Evolutionary conservation across 1,284 basidiomycete genomes (phyloP), one percentile per base, ranked within the genome.

Genomic region (Malassezia sp.): DNA sequence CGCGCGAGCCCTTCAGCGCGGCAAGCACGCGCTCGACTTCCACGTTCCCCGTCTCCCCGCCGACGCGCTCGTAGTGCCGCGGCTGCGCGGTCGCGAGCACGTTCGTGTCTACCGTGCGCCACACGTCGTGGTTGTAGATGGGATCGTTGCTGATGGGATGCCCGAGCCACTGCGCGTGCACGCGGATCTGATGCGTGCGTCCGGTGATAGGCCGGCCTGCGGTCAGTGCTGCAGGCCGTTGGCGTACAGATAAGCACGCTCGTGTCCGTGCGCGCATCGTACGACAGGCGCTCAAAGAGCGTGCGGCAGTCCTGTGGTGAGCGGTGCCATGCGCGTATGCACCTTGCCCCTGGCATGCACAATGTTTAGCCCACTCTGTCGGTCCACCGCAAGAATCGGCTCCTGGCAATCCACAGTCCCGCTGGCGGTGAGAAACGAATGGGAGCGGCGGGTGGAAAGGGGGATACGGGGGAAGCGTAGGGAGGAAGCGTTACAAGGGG

Each of bases 111-210:
- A 61, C 56, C 20, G 59, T 47, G 24, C 42, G 42, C 67, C 67
- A 70, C n/a, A 68, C 54, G n/a, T 52, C 38, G 42, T 70, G 67
- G 26, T 53, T 58, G 56, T 73, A 73, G 37, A 73, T 67, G 11
- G 72, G 71, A 35, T 73, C 72, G 47, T 73, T 73, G 20, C 86
- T 84, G 55, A 99, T 90, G 0, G 93, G 84, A 64, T 86, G 75
- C 1, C 93, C 93, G 38, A 99, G 79, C 67, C 78, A 96, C 73
- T 97, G 93, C 1, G 96, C 77, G 67, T 99, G 93, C 1, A 97
- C 91, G 35, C 91, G 80, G 48, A 93, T 83, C 72, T 95, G 89
- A 71, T 95, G 89, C 1, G 89, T 89, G 85, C 70, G 56, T 0
- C 70, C 70, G 15, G 70, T 71, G 54, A 71, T 67, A n/a, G 67